These are phyloP conservation scores for Amauroascus niger DNA, from an alignment of 2,329 filamentous ascomycete genomes.

Conservation along the genomic window DNA sequence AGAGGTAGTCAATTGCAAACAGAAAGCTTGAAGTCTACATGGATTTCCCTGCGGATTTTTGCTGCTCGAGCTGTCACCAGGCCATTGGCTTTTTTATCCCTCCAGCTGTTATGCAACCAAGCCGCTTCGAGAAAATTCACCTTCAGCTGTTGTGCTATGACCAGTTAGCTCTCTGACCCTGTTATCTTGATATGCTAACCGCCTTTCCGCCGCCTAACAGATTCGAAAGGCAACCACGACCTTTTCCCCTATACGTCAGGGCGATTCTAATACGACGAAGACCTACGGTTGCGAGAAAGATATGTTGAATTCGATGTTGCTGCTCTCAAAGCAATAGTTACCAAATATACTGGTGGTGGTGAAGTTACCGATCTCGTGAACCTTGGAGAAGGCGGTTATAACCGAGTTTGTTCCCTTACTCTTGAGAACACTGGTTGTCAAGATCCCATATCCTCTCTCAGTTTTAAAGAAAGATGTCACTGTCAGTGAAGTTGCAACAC, in stretches of 20 bases:
- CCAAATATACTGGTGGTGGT: slow-evolving; percentile 6
- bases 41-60: neutral
- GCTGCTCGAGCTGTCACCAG: neutral
- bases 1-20: too few relatives aligned
- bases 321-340: slow-evolving; percentile 12
- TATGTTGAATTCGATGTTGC: slow-evolving; percentile 22
- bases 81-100: neutral
- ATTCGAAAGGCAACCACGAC: neutral
- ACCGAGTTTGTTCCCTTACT: slow-evolving; percentile 17
- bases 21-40: too few relatives aligned
- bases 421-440: slow-evolving; percentile 26
- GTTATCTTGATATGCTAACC: neutral
- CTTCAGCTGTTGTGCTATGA: neutral
- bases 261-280: slow-evolving; percentile 22
- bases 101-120: neutral
- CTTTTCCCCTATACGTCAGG: slow-evolving; percentile 27
- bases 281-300: slow-evolving; percentile 19
- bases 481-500: slow-evolving; percentile 34
- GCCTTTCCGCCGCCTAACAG: neutral
- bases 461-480: slow-evolving; percentile 25
- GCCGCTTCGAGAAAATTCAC: neutral
- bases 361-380: slow-evolving; percentile 16
- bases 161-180: neutral
- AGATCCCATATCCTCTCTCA: slow-evolving; percentile 28
- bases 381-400: slow-evolving; percentile 21